phyloP scores from a whole-genome alignment of 768 basidiomycete species.

The Pleurotus sapidus region DNA sequence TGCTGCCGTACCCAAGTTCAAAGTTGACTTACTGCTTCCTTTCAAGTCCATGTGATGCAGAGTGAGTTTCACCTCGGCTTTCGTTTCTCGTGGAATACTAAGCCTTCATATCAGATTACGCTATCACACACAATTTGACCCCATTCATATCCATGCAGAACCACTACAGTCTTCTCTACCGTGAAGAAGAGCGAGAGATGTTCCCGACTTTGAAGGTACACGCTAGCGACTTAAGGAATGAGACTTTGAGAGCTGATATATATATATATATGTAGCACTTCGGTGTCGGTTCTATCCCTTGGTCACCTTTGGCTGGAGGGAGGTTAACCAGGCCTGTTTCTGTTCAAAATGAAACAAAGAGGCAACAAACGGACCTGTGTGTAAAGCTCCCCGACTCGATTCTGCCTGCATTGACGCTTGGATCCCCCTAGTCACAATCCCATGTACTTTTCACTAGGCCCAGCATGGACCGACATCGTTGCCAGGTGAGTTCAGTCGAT shows the following conservation, averaged over 20 bases:
- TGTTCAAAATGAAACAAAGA: slow-evolving; percentile 19
- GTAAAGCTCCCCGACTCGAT: not conserved
- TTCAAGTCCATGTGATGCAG: slow-evolving; percentile 13
- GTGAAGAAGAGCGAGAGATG: slow-evolving; percentile 62
- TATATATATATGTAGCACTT: slow-evolving; percentile 15
- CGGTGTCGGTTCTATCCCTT: slow-evolving; percentile 36
- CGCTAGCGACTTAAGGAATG: no score
- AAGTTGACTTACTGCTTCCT: not conserved
- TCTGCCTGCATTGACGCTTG: no score
- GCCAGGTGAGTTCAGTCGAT: slow-evolving; percentile 21
- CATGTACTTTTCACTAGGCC: no score
- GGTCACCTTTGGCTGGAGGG: slow-evolving; percentile 37
- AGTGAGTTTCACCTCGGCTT: not conserved
- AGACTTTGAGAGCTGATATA: no score
- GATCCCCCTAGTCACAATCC: no score
- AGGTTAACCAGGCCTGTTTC: slow-evolving; percentile 25
- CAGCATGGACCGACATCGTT: slow-evolving; percentile 17
- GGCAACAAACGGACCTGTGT: slow-evolving; percentile 16
- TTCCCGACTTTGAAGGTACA: slow-evolving; percentile 38
- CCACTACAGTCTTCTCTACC: slow-evolving; percentile 52
- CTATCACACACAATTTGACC: slow-evolving; percentile 39
- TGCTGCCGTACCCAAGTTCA: no score
- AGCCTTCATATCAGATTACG: slow-evolving; percentile 25
- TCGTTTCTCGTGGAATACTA: not conserved
- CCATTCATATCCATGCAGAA: slow-evolving; percentile 69